Base-by-base conservation (phyloP, 2,329 filamentous ascomycete species). In the Colletotrichum orchidophilum region DNA sequence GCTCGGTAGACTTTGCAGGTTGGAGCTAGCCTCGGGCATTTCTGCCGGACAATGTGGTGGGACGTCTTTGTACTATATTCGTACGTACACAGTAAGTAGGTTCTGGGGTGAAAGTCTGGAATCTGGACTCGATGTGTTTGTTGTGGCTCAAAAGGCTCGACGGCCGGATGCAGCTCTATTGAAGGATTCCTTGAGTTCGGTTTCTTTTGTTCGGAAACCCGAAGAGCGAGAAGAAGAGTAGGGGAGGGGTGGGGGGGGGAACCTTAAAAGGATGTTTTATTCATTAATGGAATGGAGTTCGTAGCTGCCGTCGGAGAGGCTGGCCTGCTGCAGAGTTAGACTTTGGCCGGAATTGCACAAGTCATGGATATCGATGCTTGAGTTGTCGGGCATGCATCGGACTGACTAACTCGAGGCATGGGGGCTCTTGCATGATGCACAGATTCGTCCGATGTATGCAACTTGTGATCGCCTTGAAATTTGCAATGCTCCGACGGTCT, bases 11-110 rank as follows among this genome's bases (percentile, higher is more conserved):
- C 55, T 65, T 33, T 46, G 57, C 29, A 42, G 57, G 55, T 54
- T 42, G 18, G 67, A 29, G 67, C 67, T 67, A 70, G 57, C 55
- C 63, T 67, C 63, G 55, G 49, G 29, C 67, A 66, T 61, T 55
- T 57, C 18, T 53, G 57, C 52, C 15, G 29, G 55, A 31, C 54
- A 53, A 42, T 46, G 63, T 15, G 6, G 49, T 35, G 29, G 24
- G n/a, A n/a, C n/a, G n/a, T n/a, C n/a, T n/a, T n/a, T n/a, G n/a
- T n/a, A n/a, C n/a, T n/a, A n/a, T n/a, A n/a, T n/a, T n/a, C n/a
- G n/a, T n/a, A n/a, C n/a, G n/a, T n/a, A n/a, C n/a, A n/a, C n/a
- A n/a, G n/a, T n/a, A n/a, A n/a, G n/a, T n/a, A n/a, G n/a, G n/a
- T n/a, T n/a, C n/a, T n/a, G n/a, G n/a, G 27, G 13, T 49, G 27